phyloP scores from a whole-genome alignment of 2,329 filamentous ascomycete genomes.

The Penicillium griseofulvum region DNA sequence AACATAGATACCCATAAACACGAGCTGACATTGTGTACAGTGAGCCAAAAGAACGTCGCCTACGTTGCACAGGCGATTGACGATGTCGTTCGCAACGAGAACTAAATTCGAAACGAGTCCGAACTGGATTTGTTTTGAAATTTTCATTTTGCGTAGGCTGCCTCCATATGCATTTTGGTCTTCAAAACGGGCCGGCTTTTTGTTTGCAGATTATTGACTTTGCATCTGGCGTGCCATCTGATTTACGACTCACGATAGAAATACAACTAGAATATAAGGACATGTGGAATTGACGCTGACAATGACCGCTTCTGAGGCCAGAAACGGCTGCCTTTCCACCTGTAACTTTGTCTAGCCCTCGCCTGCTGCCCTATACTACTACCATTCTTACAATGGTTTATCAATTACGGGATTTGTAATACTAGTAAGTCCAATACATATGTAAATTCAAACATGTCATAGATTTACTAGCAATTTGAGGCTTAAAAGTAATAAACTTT shows the following conservation, averaged over 20 bases:
- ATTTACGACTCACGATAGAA: constrained; percentile 27
- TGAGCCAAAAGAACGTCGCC: constrained; percentile 41
- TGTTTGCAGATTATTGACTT: constrained; percentile 1
- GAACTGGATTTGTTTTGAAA: background rate
- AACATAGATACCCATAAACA: background rate
- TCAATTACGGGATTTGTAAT: no score
- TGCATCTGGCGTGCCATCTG: constrained; percentile 17
- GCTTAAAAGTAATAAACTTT: no score
- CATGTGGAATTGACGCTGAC: no score
- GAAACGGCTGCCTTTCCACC: no score
- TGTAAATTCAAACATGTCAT: no score
- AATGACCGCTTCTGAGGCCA: no score
- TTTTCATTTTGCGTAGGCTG: constrained; percentile 2
- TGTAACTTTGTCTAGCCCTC: no score
- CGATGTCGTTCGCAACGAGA: constrained; percentile 37
- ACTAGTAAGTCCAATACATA: no score
- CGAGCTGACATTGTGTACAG: constrained; percentile 20
- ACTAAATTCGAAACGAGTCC: constrained; percentile 13
- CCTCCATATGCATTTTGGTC: background rate
- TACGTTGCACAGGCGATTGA: constrained; percentile 42
- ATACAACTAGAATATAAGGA: background rate
- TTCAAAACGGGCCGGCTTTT: background rate
- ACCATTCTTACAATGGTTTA: no score
- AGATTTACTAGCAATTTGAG: no score
- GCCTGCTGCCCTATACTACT: no score